Percentiles rank a stretch among this genome's conserved stretches.
These are phyloP conservation scores for Lipomyces chichibuensis DNA, from an alignment of 805 yeast genomes.

Conservation along the genomic window DNA sequence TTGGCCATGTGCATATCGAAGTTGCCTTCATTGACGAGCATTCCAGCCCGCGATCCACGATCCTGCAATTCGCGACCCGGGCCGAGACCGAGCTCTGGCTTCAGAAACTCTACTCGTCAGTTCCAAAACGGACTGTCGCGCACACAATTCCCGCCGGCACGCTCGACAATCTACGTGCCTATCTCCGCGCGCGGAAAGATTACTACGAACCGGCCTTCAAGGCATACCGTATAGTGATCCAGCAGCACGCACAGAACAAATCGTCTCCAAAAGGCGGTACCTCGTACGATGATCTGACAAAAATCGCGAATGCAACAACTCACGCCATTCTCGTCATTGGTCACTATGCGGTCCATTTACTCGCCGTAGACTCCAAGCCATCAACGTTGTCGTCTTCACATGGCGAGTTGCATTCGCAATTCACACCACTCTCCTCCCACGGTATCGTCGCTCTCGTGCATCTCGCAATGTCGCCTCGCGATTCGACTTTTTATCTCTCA, in stretches of 20 bases:
- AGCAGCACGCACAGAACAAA: constrained; percentile 2
- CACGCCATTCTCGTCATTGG: constrained; percentile 29
- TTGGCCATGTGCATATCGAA: constrained; percentile 21
- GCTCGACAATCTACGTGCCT: constrained; percentile 12
- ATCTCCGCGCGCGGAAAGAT: constrained; percentile 26
- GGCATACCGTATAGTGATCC: constrained; percentile 27
- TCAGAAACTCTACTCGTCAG: constrained; percentile 7
- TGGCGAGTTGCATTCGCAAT: constrained; percentile 7
- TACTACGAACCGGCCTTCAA: constrained; percentile 22
- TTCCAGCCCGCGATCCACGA: constrained; percentile 19
- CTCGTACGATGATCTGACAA: constrained; percentile 25
- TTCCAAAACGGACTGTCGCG: constrained; percentile 22
- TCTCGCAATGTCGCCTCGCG: constrained; percentile 37
- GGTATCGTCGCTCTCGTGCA: constrained; percentile 37
- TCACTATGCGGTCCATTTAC: constrained; percentile 22
- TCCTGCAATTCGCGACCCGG: constrained; percentile 28
- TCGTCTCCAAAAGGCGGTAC: constrained; percentile 8
- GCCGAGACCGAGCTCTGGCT: constrained; percentile 30
- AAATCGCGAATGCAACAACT: constrained; percentile 23
- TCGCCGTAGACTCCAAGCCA: constrained; percentile 18
- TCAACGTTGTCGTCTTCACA: neutral
- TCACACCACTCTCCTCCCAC: constrained; percentile 31
- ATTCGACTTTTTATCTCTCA: constrained; percentile 35
- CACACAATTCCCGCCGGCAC: constrained; percentile 11
- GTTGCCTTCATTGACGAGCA: constrained; percentile 23